Percentiles rank a stretch among this genome's conserved stretches.
Evolutionary conservation across 495 filamentous ascomycete species (phyloP).

Genomic region (Mytilinidion resinicola): DNA sequence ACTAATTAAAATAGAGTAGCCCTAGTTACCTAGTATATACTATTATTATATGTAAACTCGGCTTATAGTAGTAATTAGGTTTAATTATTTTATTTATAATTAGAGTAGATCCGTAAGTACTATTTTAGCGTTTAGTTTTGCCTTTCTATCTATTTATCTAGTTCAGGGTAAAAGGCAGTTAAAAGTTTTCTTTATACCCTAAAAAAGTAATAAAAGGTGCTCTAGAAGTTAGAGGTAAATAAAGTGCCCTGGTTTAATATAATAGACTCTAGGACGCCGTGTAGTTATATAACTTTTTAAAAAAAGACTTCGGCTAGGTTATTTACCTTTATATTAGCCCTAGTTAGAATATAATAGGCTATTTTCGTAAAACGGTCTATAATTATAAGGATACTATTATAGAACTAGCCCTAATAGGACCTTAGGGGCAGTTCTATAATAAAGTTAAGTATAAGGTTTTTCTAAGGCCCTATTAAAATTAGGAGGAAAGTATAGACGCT

Average conservation of each 20-base stretch:
- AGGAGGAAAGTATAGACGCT: neutral
- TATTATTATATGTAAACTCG: conserved; percentile 10
- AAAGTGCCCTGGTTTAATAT: neutral
- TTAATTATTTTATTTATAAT: conserved; percentile 13
- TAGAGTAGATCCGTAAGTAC: conserved; percentile 7
- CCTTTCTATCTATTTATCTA: conserved; percentile 15
- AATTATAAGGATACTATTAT: neutral
- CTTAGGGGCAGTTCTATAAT: neutral
- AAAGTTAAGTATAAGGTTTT: neutral
- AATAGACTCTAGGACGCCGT: neutral
- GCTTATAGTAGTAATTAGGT: conserved; percentile 4
- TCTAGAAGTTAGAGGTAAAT: neutral
- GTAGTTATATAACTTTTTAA: neutral
- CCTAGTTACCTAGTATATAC: neutral
- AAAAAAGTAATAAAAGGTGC: neutral
- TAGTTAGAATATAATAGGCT: neutral
- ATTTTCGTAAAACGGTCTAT: neutral
- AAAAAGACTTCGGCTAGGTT: neutral
- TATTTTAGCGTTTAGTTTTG: conserved; percentile 16
- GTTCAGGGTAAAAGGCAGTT: conserved; percentile 11
- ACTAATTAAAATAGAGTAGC: neutral
- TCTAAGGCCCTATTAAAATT: neutral
- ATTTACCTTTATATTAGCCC: neutral
- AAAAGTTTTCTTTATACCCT: neutral
- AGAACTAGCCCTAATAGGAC: neutral